Percentiles rank a stretch among this genome's conserved stretches.
Conservation (phyloP, 2,329 filamentous ascomycete species). For the Claviceps paspali region DNA sequence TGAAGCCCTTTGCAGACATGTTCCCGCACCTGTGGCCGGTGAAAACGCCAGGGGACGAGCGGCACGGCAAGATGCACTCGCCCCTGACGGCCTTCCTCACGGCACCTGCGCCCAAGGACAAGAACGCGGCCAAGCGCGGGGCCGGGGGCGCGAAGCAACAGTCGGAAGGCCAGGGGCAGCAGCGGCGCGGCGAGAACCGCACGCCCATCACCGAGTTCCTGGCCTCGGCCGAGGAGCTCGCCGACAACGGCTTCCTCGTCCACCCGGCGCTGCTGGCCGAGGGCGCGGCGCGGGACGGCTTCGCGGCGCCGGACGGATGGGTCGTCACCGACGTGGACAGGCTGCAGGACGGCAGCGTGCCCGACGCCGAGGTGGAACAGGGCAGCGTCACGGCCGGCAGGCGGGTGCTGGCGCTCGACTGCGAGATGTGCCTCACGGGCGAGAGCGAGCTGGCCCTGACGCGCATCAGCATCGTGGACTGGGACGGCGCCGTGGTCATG, state of each 20-base stretch:
- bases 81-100: slow-evolving; percentile 74
- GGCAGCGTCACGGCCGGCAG: slow-evolving; percentile 76
- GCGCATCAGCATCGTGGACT: slow-evolving; percentile 71
- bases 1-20: slow-evolving; percentile 61
- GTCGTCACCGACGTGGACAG: slow-evolving; percentile 57
- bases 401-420: slow-evolving; percentile 70
- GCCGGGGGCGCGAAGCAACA: slow-evolving; percentile 37
- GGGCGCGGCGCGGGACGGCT: slow-evolving; percentile 37
- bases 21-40: slow-evolving; percentile 86
- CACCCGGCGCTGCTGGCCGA: slow-evolving; percentile 62
- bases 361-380: slow-evolving; percentile 56
- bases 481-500: slow-evolving; percentile 68
- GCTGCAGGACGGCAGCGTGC: slow-evolving; percentile 51
- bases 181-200: slow-evolving; percentile 57
- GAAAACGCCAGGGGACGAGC: slow-evolving; percentile 73
- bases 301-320: slow-evolving; percentile 56
- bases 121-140: slow-evolving; percentile 33
- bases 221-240: slow-evolving; percentile 54
- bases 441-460: slow-evolving; percentile 70
- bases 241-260: slow-evolving; percentile 69
- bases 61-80: slow-evolving; percentile 67
- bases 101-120: slow-evolving; percentile 55
- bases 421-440: slow-evolving; percentile 91
- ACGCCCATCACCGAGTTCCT: slow-evolving; percentile 74
- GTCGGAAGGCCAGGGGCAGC: slow-evolving; percentile 49